Percentiles rank a stretch among this genome's conserved stretches.
Evolutionary conservation across 2,329 filamentous ascomycete species (phyloP).

Genomic region (Cytospora mali): DNA sequence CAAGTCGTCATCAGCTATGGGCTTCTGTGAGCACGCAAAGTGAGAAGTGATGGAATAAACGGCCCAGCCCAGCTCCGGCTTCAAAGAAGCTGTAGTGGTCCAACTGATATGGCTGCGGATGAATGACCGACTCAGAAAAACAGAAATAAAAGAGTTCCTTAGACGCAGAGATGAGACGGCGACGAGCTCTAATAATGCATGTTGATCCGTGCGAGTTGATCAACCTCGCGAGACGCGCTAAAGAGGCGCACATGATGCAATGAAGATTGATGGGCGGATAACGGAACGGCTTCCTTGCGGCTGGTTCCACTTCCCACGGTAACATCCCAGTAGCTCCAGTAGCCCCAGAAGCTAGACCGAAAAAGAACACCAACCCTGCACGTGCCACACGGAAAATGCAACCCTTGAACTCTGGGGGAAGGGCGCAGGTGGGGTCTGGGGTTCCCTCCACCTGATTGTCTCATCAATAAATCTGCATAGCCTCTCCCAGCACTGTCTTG

Average conservation of each 20-base stretch:
- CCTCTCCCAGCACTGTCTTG: neutral
- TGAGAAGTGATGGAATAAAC: neutral
- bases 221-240: slow-evolving; percentile 28
- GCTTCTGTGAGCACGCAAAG: neutral
- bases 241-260: slow-evolving; percentile 26
- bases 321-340: slow-evolving; percentile 25
- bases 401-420: slow-evolving; percentile 2
- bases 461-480: neutral
- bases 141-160: neutral
- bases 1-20: slow-evolving; percentile 4
- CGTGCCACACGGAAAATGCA: slow-evolving; percentile 24
- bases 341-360: slow-evolving; percentile 20
- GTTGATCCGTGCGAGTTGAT: slow-evolving; percentile 2
- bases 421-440: slow-evolving; percentile 6
- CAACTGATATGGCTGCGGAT: neutral
- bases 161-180: neutral
- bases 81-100: neutral
- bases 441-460: neutral
- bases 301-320: slow-evolving; percentile 9
- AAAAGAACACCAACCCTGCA: slow-evolving; percentile 21
- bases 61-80: neutral
- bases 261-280: slow-evolving; percentile 23
- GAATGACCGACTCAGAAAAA: neutral
- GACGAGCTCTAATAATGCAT: slow-evolving; percentile 9
- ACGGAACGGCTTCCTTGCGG: slow-evolving; percentile 24